Percentiles rank a stretch among this genome's conserved stretches.
phyloP scores from a whole-genome alignment of 2,329 filamentous ascomycete species.

The Alternaria sp. region DNA sequence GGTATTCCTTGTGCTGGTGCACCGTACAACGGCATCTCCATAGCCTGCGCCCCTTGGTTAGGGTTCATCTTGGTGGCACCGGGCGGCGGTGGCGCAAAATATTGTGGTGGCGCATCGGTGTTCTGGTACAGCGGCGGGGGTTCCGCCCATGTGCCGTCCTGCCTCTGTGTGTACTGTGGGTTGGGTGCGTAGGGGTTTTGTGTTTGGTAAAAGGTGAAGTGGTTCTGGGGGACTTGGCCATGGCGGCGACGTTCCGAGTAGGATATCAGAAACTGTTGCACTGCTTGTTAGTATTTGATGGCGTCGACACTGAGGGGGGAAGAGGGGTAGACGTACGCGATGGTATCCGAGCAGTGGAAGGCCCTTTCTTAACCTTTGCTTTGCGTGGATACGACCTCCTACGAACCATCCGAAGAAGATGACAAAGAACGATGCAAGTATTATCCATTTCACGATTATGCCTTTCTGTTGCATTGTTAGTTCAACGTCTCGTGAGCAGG shows the following conservation, averaged over 20 bases:
- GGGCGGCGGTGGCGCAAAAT: constrained; percentile 42
- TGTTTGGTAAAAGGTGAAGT: constrained; percentile 51
- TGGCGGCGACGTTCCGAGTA: constrained; percentile 47
- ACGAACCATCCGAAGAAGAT: constrained; percentile 69
- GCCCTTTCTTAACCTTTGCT: constrained; percentile 70
- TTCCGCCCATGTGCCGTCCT: constrained; percentile 43
- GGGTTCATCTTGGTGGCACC: constrained; percentile 42
- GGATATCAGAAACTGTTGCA: constrained; percentile 53
- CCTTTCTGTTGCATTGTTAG: constrained; percentile 59
- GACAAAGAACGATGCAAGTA: constrained; percentile 70
- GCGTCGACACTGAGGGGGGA: not conserved
- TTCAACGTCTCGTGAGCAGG: not conserved
- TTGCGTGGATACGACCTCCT: constrained; percentile 75
- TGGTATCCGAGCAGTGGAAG: constrained; percentile 74
- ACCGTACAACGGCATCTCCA: constrained; percentile 43
- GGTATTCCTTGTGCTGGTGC: constrained; percentile 4
- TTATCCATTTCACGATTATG: constrained; percentile 73
- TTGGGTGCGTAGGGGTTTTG: constrained; percentile 28
- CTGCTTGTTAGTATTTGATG: not conserved
- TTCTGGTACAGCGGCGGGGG: constrained; percentile 47
- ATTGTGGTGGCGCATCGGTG: constrained; percentile 46
- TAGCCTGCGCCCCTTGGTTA: constrained; percentile 27
- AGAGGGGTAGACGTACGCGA: constrained; percentile 50
- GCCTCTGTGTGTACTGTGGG: constrained; percentile 33
- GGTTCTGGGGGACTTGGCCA: constrained; percentile 45